Percentiles rank a stretch among this genome's conserved stretches.
phyloP scores from a whole-genome alignment of 768 basidiomycete species.

The Rubroboletus satanas region DNA sequence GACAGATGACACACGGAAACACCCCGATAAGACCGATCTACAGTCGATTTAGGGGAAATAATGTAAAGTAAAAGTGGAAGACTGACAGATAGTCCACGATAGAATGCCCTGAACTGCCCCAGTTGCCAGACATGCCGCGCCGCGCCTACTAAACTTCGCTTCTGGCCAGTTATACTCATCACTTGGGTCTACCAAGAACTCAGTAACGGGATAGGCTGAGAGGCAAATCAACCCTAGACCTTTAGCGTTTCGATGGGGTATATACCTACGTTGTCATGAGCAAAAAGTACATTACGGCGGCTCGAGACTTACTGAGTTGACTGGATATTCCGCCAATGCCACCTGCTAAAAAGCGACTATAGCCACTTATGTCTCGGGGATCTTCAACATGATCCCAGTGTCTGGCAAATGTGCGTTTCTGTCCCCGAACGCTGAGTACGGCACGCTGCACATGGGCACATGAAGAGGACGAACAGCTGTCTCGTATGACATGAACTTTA shows the following conservation, averaged over 20 bases:
- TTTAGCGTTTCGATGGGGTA: slow-evolving; percentile 97
- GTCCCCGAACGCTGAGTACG: slow-evolving; percentile 17
- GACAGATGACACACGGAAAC: slow-evolving; percentile 67
- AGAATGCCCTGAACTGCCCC: slow-evolving; percentile 81
- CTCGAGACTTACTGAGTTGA: slow-evolving; percentile 68
- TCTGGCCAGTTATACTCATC: slow-evolving; percentile 81
- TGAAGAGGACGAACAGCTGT: slow-evolving; percentile 62
- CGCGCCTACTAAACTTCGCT: slow-evolving; percentile 57
- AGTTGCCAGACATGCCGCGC: slow-evolving; percentile 71
- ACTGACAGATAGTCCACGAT: slow-evolving; percentile 85
- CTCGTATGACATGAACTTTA: slow-evolving; percentile 97
- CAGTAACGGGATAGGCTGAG: background rate
- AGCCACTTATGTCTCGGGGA: slow-evolving; percentile 80
- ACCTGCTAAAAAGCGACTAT: slow-evolving; percentile 91
- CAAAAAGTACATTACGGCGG: slow-evolving; percentile 5
- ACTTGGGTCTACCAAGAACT: slow-evolving; percentile 69
- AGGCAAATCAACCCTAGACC: slow-evolving; percentile 35
- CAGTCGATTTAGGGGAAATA: slow-evolving; percentile 12
- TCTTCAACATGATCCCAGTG: slow-evolving; percentile 92
- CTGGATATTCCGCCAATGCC: slow-evolving; percentile 94
- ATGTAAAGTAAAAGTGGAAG: slow-evolving; percentile 5
- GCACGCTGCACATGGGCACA: slow-evolving; percentile 9
- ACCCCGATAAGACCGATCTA: slow-evolving; percentile 95
- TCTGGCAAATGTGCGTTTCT: slow-evolving; percentile 94
- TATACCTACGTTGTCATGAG: slow-evolving; percentile 57